Conservation (phyloP, 1,284 basidiomycete genomes). For the Testicularia cyperi region DNA sequence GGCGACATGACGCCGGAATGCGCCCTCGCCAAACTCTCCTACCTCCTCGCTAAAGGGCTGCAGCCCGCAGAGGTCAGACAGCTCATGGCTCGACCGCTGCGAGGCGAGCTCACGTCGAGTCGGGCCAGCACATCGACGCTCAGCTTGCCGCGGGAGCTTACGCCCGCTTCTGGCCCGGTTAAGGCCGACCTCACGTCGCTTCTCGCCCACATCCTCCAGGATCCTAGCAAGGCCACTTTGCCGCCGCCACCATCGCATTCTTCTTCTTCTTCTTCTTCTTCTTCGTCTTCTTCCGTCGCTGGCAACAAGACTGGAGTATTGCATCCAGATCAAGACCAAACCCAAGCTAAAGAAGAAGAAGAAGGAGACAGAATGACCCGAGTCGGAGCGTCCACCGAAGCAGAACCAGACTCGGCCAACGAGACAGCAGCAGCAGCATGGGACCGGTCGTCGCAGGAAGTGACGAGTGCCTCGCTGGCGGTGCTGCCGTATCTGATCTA, state of each 20-base stretch:
- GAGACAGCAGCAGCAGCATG: conserved; percentile 9
- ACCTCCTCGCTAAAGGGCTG: conserved; percentile 83
- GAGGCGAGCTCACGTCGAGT: conserved; percentile 75
- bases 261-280: background rate
- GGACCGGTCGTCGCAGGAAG: conserved; percentile 20
- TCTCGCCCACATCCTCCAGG: conserved; percentile 33
- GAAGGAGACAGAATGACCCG: too few species aligned
- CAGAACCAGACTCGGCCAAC: background rate
- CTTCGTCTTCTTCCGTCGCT: background rate
- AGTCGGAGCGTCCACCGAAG: background rate
- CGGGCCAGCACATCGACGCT: background rate
- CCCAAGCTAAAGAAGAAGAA: too few species aligned
- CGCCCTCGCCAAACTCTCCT: conserved; percentile 82
- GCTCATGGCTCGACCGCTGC: conserved; percentile 75
- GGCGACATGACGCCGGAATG: conserved; percentile 92
- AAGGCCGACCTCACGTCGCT: conserved; percentile 31
- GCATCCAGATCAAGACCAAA: too few species aligned
- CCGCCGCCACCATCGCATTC: background rate
- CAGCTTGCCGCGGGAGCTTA: conserved; percentile 9
- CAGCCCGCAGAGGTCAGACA: conserved; percentile 70
- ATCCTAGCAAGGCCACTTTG: conserved; percentile 17
- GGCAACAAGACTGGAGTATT: background rate
- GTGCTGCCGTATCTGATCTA: conserved; percentile 38
- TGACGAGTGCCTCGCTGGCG: conserved; percentile 13
- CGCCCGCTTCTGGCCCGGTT: conserved; percentile 13